phyloP scores from a whole-genome alignment of 176 grass and related monocot species.

The Bolboschoenus planiculmis region DNA sequence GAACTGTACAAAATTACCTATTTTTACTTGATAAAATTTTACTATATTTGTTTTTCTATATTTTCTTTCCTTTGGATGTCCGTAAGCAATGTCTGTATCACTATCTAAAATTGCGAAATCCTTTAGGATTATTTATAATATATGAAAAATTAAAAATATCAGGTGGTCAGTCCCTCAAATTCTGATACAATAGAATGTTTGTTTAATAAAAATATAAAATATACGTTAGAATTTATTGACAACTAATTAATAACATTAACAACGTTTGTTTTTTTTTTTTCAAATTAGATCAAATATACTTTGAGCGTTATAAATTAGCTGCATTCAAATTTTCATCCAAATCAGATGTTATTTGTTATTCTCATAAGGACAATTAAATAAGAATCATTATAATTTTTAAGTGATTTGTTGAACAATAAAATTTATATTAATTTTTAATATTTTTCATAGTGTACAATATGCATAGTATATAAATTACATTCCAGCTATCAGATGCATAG shows the following conservation, averaged over 20 bases:
- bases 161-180: neutral
- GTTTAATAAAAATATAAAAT: too few species aligned
- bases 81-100: too few species aligned
- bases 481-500: too few species aligned
- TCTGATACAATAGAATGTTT: neutral
- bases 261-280: neutral
- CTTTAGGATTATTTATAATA: neutral
- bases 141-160: neutral
- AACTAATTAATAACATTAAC: neutral
- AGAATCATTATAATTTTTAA: neutral
- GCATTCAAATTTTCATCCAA: too few species aligned
- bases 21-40: constrained; percentile 5
- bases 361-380: neutral
- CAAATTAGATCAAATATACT: neutral
- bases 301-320: too few species aligned
- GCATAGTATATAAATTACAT: too few species aligned
- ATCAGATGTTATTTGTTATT: neutral
- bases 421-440: neutral
- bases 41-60: neutral
- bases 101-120: neutral
- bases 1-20: neutral
- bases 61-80: neutral
- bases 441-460: too few species aligned
- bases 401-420: neutral
- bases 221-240: neutral